Evolutionary conservation across 2,329 filamentous ascomycete species (phyloP).

Genomic region (Xylaria sp.): DNA sequence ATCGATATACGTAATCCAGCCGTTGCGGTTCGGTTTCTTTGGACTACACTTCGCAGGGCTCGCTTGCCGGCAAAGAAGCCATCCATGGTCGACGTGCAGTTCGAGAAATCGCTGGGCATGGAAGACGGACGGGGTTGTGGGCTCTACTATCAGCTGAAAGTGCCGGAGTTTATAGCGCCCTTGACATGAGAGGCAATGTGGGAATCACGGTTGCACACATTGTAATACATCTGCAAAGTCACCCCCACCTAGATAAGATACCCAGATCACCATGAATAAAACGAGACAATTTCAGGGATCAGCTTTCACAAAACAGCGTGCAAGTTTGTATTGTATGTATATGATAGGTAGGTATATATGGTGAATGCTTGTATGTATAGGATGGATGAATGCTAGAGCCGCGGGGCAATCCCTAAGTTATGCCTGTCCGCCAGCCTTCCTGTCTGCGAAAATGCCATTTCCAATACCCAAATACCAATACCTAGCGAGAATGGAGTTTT

Average conservation of each 20-base stretch:
- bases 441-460: no score
- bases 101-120: background rate
- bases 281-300: background rate
- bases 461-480: no score
- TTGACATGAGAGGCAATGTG: background rate
- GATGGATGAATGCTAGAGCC: slow-evolving; percentile 11
- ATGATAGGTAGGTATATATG: background rate
- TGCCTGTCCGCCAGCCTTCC: background rate
- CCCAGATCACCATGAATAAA: background rate
- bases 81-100: background rate
- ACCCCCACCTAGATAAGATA: slow-evolving; percentile 16
- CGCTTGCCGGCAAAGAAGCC: background rate
- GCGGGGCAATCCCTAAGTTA: background rate
- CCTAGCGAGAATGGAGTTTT: slow-evolving; percentile 22
- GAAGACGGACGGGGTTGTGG: background rate
- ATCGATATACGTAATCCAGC: background rate
- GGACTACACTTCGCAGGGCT: background rate
- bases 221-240: background rate
- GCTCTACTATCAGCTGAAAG: no score
- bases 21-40: no score
- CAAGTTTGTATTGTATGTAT: background rate
- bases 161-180: background rate
- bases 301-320: background rate
- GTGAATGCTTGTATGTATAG: background rate
- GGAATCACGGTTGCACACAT: no score